Conservation (phyloP, 306 rosid genomes). For the Cicer arietinum region DNA sequence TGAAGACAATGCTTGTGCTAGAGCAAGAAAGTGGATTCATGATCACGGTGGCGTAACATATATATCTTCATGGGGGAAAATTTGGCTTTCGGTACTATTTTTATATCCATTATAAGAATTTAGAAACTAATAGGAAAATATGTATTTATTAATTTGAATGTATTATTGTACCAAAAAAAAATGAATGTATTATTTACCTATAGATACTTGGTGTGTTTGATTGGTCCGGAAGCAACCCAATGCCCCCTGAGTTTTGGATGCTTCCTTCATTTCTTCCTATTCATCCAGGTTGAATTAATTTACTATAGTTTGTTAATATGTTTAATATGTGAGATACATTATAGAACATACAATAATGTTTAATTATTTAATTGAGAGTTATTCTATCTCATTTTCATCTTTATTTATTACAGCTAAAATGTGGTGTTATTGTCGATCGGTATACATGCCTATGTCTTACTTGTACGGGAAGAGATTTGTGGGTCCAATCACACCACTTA, state of each 20-base stretch:
- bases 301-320: not conserved
- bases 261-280: constrained; percentile 81
- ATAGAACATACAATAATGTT: not conserved
- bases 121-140: not conserved
- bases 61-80: constrained; percentile 87
- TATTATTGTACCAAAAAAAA: not conserved
- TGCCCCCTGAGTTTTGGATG: constrained; percentile 90
- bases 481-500: constrained; percentile 77
- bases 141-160: not conserved
- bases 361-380: not conserved
- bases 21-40: constrained; percentile 79
- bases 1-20: constrained; percentile 61
- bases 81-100: constrained; percentile 75
- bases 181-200: constrained; percentile 1
- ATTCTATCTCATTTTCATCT: not conserved
- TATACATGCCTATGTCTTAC: constrained; percentile 90
- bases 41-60: constrained; percentile 70
- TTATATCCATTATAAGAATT: not conserved
- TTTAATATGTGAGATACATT: not conserved
- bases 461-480: constrained; percentile 77
- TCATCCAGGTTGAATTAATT: constrained; percentile 60
- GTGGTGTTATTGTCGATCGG: constrained; percentile 84
- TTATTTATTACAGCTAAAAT: constrained; percentile 70
- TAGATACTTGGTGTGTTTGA: constrained; percentile 78
- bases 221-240: constrained; percentile 78